phyloP scores from a whole-genome alignment of 1,284 basidiomycete species.

The Tilletia indica region DNA sequence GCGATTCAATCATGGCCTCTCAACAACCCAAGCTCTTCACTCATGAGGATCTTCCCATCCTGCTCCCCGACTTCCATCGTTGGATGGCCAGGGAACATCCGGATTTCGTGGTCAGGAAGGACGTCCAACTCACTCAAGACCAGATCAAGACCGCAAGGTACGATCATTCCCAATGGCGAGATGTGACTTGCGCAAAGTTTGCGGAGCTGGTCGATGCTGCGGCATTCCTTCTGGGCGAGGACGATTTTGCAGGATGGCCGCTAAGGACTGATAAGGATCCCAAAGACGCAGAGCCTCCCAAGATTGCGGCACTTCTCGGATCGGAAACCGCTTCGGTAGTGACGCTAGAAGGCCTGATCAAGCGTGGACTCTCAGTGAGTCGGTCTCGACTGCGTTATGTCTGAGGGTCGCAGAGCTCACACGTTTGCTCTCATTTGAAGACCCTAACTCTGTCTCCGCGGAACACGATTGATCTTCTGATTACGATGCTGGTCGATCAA shows the following conservation, averaged over 20 bases:
- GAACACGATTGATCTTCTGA: background rate
- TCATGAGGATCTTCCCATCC: background rate
- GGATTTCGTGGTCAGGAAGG: background rate
- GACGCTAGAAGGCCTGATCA: background rate
- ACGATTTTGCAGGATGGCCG: background rate
- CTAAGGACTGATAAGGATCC: background rate
- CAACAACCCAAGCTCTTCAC: background rate
- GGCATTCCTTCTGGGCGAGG: background rate
- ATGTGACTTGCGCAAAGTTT: background rate
- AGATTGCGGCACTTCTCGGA: slow-evolving; percentile 2
- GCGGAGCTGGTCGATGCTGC: background rate
- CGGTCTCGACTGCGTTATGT: background rate
- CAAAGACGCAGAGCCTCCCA: background rate
- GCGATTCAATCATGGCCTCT: no score
- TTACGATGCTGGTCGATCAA: background rate
- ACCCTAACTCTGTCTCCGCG: background rate
- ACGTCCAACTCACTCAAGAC: background rate
- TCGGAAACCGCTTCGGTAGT: background rate
- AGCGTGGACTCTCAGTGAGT: slow-evolving; percentile 1
- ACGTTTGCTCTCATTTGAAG: background rate
- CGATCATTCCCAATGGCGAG: background rate
- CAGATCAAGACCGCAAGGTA: background rate
- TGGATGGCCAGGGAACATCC: background rate
- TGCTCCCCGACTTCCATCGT: background rate
- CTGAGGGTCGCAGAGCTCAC: no score